Evolutionary conservation across 176 grass and related monocot species (phyloP).

Genomic region (Otatea glauca): DNA sequence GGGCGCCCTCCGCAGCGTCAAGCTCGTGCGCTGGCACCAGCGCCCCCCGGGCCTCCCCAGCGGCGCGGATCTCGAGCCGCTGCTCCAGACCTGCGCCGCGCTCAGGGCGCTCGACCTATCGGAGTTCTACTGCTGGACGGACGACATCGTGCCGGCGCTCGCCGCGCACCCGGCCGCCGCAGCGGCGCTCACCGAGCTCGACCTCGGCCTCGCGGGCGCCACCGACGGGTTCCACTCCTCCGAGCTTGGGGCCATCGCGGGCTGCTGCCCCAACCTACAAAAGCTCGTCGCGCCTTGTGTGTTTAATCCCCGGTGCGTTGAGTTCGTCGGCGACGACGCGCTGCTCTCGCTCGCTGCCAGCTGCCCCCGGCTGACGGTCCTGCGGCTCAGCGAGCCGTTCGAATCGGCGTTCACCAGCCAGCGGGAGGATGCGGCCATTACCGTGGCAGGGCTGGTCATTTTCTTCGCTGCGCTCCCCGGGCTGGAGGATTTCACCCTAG

Average conservation of each 20-base stretch:
- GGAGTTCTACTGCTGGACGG: constrained; percentile 98
- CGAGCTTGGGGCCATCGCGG: constrained; percentile 64
- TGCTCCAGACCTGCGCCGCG: constrained; percentile 54
- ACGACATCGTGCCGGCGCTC: constrained; percentile 74
- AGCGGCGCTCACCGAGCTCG: constrained; percentile 56
- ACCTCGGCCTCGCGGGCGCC: constrained; percentile 81
- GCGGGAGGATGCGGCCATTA: constrained; percentile 62
- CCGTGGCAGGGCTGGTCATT: constrained; percentile 53
- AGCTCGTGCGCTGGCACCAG: constrained; percentile 96
- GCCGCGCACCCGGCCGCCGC: constrained; percentile 49
- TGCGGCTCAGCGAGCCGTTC: constrained; percentile 79
- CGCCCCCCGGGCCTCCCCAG: constrained; percentile 48
- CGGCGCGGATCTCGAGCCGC: constrained; percentile 78
- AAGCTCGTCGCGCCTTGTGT: constrained; percentile 73
- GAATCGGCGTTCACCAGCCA: constrained; percentile 39
- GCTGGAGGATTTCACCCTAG: constrained; percentile 74
- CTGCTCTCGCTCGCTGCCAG: constrained; percentile 58
- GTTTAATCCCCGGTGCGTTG: constrained; percentile 76
- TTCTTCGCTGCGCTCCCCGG: constrained; percentile 70
- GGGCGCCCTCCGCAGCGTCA: constrained; percentile 47
- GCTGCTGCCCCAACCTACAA: constrained; percentile 63
- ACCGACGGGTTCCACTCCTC: constrained; percentile 77
- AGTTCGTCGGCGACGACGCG: constrained; percentile 68
- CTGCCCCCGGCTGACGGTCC: constrained; percentile 61
- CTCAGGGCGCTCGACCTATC: constrained; percentile 75